A percentile compares a stretch with the other conserved stretches of the same genome.
Conservation (phyloP, 805 yeast species). For the Metschnikowia cerradonensis region DNA sequence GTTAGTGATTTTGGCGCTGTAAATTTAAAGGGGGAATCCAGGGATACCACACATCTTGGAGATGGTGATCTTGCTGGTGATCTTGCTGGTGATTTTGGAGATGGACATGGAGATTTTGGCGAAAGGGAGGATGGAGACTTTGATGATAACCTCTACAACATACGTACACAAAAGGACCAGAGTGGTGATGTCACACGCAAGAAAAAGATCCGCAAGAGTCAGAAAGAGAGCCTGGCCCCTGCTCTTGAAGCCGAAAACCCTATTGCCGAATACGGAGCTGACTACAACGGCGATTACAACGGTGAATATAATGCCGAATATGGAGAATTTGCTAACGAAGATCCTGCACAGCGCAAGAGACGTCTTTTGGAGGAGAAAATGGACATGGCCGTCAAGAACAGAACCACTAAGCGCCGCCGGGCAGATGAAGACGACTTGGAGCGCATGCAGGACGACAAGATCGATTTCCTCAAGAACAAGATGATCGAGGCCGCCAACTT, state of each 20-base stretch:
- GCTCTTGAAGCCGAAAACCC: conserved; percentile 10
- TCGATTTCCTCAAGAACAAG: conserved; percentile 73
- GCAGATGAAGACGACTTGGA: conserved; percentile 92
- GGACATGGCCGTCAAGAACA: conserved; percentile 69
- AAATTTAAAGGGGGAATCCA: too few relatives aligned
- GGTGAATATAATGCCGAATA: neutral
- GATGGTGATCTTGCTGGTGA: neutral
- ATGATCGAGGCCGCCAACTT: conserved; percentile 86
- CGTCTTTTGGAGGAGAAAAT: conserved; percentile 76
- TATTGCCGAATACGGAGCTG: neutral
- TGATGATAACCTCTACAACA: conserved; percentile 16
- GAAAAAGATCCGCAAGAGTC: conserved; percentile 17
- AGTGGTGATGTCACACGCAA: conserved; percentile 17
- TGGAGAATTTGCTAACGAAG: conserved; percentile 24
- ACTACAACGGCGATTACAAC: neutral
- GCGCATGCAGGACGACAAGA: conserved; percentile 88
- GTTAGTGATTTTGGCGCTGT: too few relatives aligned
- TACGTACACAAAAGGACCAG: conserved; percentile 14
- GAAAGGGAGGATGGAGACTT: neutral
- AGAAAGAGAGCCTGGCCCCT: conserved; percentile 4
- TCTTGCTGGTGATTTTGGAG: too few relatives aligned
- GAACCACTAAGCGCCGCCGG: conserved; percentile 56
- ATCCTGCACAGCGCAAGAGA: conserved; percentile 48
- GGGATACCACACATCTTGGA: too few relatives aligned
- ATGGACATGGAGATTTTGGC: too few relatives aligned